Conservation (phyloP, 225 moss, liverwort and hornwort genomes). For the Physcomitrium patens region DNA sequence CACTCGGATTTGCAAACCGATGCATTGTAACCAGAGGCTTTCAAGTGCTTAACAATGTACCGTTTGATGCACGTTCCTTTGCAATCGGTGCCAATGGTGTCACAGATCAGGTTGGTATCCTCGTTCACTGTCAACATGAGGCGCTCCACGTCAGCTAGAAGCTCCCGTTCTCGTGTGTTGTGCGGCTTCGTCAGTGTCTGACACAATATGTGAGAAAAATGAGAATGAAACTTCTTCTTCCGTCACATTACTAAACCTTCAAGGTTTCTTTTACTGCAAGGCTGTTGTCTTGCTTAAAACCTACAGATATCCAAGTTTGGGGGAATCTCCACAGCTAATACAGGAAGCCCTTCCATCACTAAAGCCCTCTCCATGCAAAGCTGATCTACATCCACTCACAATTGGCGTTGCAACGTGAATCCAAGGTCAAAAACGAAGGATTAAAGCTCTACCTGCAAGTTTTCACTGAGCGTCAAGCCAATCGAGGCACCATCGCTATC, state of each 20-base stretch:
- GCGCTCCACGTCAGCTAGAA: conserved; percentile 57
- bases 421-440: background rate
- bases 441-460: conserved; percentile 55
- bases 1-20: conserved; percentile 72
- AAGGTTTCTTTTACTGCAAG: too few species aligned
- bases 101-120: conserved; percentile 65
- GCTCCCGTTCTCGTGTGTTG: conserved; percentile 56
- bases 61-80: conserved; percentile 72
- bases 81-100: conserved; percentile 54
- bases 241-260: too few species aligned
- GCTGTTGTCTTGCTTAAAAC: background rate
- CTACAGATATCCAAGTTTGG: background rate
- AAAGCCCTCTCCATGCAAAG: background rate
- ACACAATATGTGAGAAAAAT: background rate
- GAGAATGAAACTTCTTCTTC: background rate
- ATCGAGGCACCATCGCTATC: conserved; percentile 59
- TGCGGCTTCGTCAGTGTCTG: conserved; percentile 62
- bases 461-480: conserved; percentile 54
- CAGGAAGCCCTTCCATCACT: background rate
- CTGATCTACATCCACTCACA: background rate
- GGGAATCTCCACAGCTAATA: background rate
- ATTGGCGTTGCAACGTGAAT: background rate
- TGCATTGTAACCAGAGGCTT: conserved; percentile 54
- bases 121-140: conserved; percentile 61
- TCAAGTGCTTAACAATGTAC: conserved; percentile 64